phyloP scores from a whole-genome alignment of 2,329 filamentous ascomycete genomes.

The Curvularia sp. region DNA sequence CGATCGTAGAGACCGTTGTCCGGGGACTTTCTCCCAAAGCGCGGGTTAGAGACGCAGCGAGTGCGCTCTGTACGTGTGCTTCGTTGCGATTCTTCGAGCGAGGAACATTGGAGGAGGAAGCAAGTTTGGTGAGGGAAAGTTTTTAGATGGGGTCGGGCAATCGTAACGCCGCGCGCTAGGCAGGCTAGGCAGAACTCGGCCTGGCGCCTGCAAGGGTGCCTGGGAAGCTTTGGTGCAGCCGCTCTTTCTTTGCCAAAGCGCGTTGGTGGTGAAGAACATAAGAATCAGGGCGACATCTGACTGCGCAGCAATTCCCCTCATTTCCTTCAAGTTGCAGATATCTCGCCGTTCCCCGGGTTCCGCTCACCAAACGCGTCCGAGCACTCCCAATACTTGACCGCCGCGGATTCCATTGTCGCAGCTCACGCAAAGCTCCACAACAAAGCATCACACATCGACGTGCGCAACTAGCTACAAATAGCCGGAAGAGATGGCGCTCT shows the following conservation, averaged over 20 bases:
- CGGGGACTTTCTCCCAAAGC: conserved; percentile 99
- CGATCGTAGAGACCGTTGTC: conserved; percentile 69
- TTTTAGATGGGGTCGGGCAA: conserved; percentile 30
- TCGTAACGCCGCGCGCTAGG: conserved; percentile 29
- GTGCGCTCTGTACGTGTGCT: conserved; percentile 84
- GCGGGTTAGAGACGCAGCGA: conserved; percentile 40
- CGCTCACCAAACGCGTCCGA: conserved; percentile 15
- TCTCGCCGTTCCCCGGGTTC: neutral
- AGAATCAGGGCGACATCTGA: conserved; percentile 18
- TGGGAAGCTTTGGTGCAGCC: conserved; percentile 32
- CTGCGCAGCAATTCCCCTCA: conserved; percentile 8
- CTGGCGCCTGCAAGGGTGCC: conserved; percentile 40
- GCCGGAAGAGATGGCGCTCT: conserved; percentile 63
- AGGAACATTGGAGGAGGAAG: conserved; percentile 70
- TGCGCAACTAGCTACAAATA: conserved; percentile 15
- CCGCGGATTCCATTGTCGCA: conserved; percentile 5
- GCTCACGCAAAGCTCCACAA: conserved; percentile 35
- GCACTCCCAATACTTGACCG: conserved; percentile 6
- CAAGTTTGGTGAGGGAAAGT: conserved; percentile 21
- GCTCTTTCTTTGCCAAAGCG: conserved; percentile 30
- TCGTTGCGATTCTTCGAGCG: conserved; percentile 99
- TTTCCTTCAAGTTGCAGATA: neutral
- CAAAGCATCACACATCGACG: conserved; percentile 13
- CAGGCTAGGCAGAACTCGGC: conserved; percentile 36
- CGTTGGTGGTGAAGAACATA: conserved; percentile 23